Percentiles rank a stretch among this genome's conserved stretches.
phyloP scores from a whole-genome alignment of 2,329 filamentous ascomycete species.

The Aureobasidium sp. region DNA sequence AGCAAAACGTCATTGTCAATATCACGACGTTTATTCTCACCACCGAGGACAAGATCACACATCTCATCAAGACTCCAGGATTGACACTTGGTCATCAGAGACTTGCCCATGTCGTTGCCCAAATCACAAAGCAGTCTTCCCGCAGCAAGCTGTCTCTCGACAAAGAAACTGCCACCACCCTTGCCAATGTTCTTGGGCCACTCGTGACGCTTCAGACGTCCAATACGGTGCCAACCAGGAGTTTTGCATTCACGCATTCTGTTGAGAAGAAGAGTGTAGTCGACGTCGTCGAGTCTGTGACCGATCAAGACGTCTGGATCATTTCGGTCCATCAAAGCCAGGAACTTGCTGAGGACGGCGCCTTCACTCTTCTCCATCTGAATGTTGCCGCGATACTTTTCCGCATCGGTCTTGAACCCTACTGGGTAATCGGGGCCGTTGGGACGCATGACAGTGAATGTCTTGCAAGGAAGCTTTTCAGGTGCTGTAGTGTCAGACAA shows the following conservation, averaged over 20 bases:
- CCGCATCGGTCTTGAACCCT: slow-evolving; percentile 74
- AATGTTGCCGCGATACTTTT: slow-evolving; percentile 68
- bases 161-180: slow-evolving; percentile 82
- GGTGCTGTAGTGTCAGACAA: slow-evolving; percentile 81
- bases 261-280: slow-evolving; percentile 84
- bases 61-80: slow-evolving; percentile 98
- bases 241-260: slow-evolving; percentile 85
- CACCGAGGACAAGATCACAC: slow-evolving; percentile 80
- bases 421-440: slow-evolving; percentile 66
- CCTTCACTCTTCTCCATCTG: slow-evolving; percentile 77
- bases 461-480: slow-evolving; percentile 80
- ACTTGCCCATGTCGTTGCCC: slow-evolving; percentile 94
- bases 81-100: slow-evolving; percentile 92
- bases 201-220: slow-evolving; percentile 70
- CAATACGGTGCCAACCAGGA: slow-evolving; percentile 89
- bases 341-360: slow-evolving; percentile 78
- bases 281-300: slow-evolving; percentile 93
- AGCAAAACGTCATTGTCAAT: slow-evolving; percentile 83
- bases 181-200: slow-evolving; percentile 88
- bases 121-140: slow-evolving; percentile 89
- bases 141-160: slow-evolving; percentile 81
- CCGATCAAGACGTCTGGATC: slow-evolving; percentile 93
- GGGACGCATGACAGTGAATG: slow-evolving; percentile 86
- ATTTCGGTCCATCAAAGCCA: slow-evolving; percentile 78
- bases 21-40: slow-evolving; percentile 66